Base-by-base conservation (phyloP, 1,139 yeast species). In the Scheffersomyces stambukii region DNA sequence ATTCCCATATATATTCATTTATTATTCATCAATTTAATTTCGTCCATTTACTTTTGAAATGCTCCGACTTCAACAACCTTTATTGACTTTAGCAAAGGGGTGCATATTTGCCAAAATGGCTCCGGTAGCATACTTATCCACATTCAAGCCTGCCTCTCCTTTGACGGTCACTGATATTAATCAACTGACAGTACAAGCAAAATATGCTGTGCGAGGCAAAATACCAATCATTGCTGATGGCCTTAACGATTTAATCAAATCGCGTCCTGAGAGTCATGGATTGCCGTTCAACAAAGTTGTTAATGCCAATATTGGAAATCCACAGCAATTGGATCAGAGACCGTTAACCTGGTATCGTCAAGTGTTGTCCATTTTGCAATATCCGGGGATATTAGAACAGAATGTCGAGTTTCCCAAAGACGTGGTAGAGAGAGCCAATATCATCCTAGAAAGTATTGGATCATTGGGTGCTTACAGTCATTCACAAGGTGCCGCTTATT, bases 341-440 rank as follows among this genome's bases (percentile, higher is more conserved):
- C 98, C 98, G 2, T 66, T 91, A 48, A 85, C 95, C n/a, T 93
- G 93, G 68, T 88, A 86, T 59, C 74, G 98, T 49, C 95, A 89
- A 54, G 95, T 89, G 4, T 64, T 89, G 39, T 75, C 96, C 1
- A 60, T 89, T 26, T 63, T 89, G 46, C 96, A 91, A 59, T 82
- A 85, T 52, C 97, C 98, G 1, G 74, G 70, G 19, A 57, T 89
- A 31, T 48, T 86, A 30, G 48, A 52, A 13, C 30, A 45, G 23
- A 54, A 68, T 17, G 35, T 52, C 8, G 45, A 64, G 2, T 83
- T 70, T 53, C 86, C 91, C 8, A 38, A 53, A 11, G 97, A 91
- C 50, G 93, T 86, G 7, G 55, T 82, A 8, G 67, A 62, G 27
- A 71, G 98, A 37, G 95, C 97, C 6, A 55, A 60, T 36, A 42